Conservation (phyloP, 306 rosid genomes). For the Castanopsis chinensis region DNA sequence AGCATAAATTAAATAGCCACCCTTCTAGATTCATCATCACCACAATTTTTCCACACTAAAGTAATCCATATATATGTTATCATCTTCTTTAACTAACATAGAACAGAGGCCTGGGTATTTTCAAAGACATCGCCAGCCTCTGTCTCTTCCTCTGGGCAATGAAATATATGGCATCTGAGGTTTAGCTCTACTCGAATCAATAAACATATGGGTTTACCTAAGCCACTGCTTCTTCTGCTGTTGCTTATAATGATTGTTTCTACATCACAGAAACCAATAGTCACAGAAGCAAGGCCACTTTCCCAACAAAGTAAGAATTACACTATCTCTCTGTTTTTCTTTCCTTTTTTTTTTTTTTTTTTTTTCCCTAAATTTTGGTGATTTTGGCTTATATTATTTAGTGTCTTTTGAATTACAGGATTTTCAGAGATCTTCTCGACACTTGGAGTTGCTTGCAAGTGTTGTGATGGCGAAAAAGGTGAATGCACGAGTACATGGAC, state of each 20-base stretch:
- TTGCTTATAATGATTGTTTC: slow-evolving; percentile 15
- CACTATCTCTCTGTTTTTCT: not conserved
- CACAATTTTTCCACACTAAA: not conserved
- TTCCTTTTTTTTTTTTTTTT: not conserved
- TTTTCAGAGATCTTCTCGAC: slow-evolving; percentile 25
- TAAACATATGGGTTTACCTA: slow-evolving; percentile 11
- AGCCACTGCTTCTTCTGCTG: slow-evolving; percentile 19
- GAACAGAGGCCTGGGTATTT: not conserved
- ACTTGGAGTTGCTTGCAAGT: slow-evolving; percentile 41
- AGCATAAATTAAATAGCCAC: not conserved
- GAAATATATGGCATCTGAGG: not conserved
- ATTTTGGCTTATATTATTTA: not conserved
- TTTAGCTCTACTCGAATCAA: not conserved
- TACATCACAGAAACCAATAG: slow-evolving; percentile 17
- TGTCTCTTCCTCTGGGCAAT: too few relatives aligned
- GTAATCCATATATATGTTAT: not conserved
- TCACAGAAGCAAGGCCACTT: slow-evolving; percentile 29
- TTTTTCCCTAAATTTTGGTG: not conserved
- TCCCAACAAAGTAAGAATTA: slow-evolving; percentile 24
- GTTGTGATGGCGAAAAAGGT: slow-evolving; percentile 36
- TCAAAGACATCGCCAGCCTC: not conserved
- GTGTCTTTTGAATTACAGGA: slow-evolving; percentile 1
- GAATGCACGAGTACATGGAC: slow-evolving; percentile 32
- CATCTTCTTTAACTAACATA: not conserved
- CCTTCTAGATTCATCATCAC: not conserved